These are phyloP conservation scores for Volvox reticuliferus DNA, from an alignment of 139 green algal species.

Conservation along the genomic window DNA sequence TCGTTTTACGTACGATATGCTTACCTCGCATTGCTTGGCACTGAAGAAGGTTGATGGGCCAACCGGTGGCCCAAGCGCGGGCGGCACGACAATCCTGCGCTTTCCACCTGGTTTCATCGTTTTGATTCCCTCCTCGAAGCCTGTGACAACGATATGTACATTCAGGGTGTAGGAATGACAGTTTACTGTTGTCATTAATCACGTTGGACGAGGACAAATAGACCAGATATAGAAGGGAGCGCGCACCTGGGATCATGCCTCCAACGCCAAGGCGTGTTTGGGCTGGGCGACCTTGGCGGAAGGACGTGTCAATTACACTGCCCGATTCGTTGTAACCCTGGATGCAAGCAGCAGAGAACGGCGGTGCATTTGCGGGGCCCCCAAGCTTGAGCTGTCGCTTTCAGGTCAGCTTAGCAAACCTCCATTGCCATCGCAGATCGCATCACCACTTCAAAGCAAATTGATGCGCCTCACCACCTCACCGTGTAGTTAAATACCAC, in stretches of 20 bases:
- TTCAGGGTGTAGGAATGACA: background rate
- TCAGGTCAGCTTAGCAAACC: no score
- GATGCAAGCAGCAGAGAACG: background rate
- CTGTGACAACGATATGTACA: slow-evolving; percentile 56
- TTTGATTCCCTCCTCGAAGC: slow-evolving; percentile 94
- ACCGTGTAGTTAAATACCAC: slow-evolving; percentile 94
- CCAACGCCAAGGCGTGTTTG: slow-evolving; percentile 89
- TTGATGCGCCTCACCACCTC: background rate
- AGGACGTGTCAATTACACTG: slow-evolving; percentile 91
- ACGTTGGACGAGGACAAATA: background rate
- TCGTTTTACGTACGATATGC: background rate
- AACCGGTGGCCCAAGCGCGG: slow-evolving; percentile 95
- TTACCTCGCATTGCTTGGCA: slow-evolving; percentile 96
- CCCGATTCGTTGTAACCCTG: slow-evolving; percentile 96
- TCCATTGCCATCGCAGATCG: no score
- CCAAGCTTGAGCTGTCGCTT: no score
- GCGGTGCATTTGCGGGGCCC: no score
- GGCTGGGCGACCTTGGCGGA: slow-evolving; percentile 85
- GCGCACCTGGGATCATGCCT: slow-evolving; percentile 94
- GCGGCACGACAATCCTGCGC: slow-evolving; percentile 93
- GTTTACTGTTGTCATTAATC: background rate
- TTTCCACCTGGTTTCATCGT: slow-evolving; percentile 91
- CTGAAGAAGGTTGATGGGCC: slow-evolving; percentile 98
- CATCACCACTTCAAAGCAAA: no score
- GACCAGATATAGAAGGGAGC: background rate